Conservation (phyloP, 2,329 filamentous ascomycete genomes). For the Ceratocystis smalleyi region DNA sequence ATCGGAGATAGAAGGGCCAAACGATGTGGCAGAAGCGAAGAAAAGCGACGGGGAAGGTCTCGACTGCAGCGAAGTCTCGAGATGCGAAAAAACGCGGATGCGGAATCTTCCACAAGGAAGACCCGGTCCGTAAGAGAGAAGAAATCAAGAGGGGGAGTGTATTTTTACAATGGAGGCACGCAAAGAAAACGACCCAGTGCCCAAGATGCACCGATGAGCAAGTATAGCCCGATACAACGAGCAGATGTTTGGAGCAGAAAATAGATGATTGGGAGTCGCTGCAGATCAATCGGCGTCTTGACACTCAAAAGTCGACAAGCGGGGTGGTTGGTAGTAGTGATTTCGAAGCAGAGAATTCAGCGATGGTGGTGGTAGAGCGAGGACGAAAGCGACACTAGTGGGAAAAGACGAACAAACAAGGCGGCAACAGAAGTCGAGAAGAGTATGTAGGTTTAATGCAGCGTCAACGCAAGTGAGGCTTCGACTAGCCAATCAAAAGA, state of each 20-base stretch:
- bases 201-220: neutral
- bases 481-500: neutral
- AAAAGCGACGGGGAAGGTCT: neutral
- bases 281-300: constrained; percentile 12
- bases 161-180: neutral
- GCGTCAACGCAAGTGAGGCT: neutral
- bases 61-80: neutral
- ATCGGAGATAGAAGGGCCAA: neutral
- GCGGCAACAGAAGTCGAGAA: neutral
- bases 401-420: neutral
- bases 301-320: neutral
- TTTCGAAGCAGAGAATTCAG: neutral
- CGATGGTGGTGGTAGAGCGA: neutral
- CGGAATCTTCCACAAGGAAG: constrained; percentile 16
- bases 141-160: neutral
- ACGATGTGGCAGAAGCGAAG: neutral
- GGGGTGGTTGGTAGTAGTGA: neutral
- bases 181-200: neutral
- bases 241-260: neutral
- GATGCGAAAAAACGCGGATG: constrained; percentile 4
- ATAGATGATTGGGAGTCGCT: neutral
- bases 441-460: neutral
- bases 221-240: neutral
- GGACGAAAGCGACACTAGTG: neutral
- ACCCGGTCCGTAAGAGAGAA: constrained; percentile 11